Evolutionary conservation across 306 rosid genomes (phyloP), one percentile per base, ranked within the genome.

Genomic region (Prunus mume): DNA sequence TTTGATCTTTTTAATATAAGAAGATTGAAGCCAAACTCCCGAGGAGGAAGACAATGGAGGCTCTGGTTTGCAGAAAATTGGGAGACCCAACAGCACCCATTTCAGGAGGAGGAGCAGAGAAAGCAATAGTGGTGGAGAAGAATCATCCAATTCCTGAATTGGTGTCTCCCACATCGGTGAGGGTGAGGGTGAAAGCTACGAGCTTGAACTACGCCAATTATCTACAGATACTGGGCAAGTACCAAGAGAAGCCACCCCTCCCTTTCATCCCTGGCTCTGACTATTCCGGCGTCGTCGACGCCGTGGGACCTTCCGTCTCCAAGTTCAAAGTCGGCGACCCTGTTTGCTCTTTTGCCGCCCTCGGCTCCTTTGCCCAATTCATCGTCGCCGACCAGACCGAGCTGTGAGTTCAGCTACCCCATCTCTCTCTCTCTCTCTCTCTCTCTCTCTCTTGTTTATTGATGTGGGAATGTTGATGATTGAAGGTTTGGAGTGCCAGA

Each of bases 171-270:
- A 83, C 93, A 38, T 64, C 96, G 0, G 96, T 92, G 20, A 87
- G 97, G 77, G 93, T 95, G 66, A 89, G 89, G 56, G 76, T 95
- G 72, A 92, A 84, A 88, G 97, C 96, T 28, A 88, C 97, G 28
- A 95, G 98, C 87, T 89, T 95, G 92, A 95, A 95, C 86, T 95
- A 80, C 63, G 97, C 96, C 22, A 95, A 95, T 81, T 92, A 95
- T 82, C 83, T 90, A 30, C 97, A 92, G 87, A 80, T 95, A 49
- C 72, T 84, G 17, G 98, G 97, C 1, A 83, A 80, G 80, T 95
- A 90, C 79, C 96, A 95, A 68, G 97, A 95, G 83, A 92, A 89
- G 76, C 62, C 83, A 17, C 45, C 90, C 12, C 75, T 95, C 15
- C 98, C 97, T 9, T 95, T 95, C 73, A 84, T 95, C 52, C 93